Percentiles rank a stretch among this genome's conserved stretches.
Conservation (phyloP, 495 filamentous ascomycete genomes). For the Aspergillus leporis region DNA sequence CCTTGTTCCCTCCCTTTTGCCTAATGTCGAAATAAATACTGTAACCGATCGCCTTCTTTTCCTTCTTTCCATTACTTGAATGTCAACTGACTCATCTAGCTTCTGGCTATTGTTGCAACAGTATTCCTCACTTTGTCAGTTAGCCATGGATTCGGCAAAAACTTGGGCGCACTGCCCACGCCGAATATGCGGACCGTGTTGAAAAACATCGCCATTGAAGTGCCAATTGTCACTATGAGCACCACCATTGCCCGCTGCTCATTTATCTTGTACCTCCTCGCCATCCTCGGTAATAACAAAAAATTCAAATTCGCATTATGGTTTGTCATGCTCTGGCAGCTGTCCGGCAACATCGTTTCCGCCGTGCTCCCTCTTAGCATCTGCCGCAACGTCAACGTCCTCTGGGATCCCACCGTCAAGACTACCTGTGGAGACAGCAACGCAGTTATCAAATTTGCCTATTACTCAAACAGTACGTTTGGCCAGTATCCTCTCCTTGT, state of each 20-base stretch:
- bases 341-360: constrained; percentile 31
- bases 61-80: background rate
- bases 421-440: constrained; percentile 28
- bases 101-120: constrained; percentile 27
- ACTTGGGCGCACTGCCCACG: constrained; percentile 18
- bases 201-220: constrained; percentile 34
- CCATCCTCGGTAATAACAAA: constrained; percentile 31
- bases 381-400: constrained; percentile 26
- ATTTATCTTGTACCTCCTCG: constrained; percentile 37
- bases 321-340: constrained; percentile 27
- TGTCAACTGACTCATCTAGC: constrained; percentile 16
- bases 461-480: constrained; percentile 35
- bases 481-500: background rate
- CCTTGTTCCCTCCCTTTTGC: background rate
- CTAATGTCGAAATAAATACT: too few relatives aligned
- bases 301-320: constrained; percentile 29
- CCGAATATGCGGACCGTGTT: constrained; percentile 23
- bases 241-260: constrained; percentile 35
- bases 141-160: constrained; percentile 31
- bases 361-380: constrained; percentile 34
- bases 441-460: constrained; percentile 32
- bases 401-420: constrained; percentile 29
- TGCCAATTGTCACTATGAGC: constrained; percentile 35
- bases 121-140: constrained; percentile 30
- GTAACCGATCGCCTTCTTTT: background rate